phyloP scores from a whole-genome alignment of 208 protist genomes.

The Acanthamoeba culbertsoni region DNA sequence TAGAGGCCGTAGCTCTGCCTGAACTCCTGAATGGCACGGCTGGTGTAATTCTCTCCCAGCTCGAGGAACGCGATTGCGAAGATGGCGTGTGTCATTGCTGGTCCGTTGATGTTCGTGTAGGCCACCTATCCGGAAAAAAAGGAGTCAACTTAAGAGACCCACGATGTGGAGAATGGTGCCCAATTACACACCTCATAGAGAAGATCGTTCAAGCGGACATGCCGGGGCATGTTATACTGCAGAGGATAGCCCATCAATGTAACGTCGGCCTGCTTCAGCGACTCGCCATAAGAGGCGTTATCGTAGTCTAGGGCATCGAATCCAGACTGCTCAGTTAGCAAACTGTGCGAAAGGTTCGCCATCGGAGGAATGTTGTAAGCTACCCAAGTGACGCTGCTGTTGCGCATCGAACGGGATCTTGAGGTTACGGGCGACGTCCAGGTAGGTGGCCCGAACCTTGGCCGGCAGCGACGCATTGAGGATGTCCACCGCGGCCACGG shows the following conservation, averaged over 20 bases:
- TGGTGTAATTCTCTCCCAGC: constrained; percentile 42
- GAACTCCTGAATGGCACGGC: constrained; percentile 30
- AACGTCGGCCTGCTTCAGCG: constrained; percentile 53
- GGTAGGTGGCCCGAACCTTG: neutral
- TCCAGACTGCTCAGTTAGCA: neutral
- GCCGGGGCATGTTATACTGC: constrained; percentile 32
- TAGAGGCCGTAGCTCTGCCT: constrained; percentile 58
- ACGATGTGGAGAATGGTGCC: too few species aligned
- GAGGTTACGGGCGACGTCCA: neutral
- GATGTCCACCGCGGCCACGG: neutral
- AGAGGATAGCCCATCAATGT: constrained; percentile 55
- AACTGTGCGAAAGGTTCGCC: neutral
- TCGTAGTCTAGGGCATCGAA: neutral
- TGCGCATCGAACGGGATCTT: constrained; percentile 47
- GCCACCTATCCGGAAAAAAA: too few species aligned
- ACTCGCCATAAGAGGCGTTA: neutral
- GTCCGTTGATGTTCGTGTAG: constrained; percentile 37
- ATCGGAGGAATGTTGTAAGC: neutral
- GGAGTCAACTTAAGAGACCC: too few species aligned
- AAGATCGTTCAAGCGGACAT: constrained; percentile 40
- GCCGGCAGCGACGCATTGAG: neutral
- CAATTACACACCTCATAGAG: neutral
- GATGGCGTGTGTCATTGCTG: constrained; percentile 53
- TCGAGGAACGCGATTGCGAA: constrained; percentile 55
- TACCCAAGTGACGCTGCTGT: constrained; percentile 14